Evolutionary conservation across 1,284 basidiomycete species (phyloP).

Genomic region (Cryptococcus floricola): DNA sequence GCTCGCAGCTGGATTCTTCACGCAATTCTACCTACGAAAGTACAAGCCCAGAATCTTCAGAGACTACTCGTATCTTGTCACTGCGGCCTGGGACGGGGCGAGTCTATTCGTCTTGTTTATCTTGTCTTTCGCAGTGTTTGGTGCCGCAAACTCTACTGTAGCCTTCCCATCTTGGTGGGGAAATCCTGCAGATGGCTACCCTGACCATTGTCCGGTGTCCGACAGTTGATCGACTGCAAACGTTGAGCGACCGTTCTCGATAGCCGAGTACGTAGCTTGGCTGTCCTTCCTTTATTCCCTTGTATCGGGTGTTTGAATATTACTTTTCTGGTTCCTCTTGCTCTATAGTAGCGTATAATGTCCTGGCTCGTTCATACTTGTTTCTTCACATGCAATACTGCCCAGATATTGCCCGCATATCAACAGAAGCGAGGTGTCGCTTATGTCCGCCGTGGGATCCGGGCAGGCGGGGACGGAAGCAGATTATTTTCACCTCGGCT

Average conservation of each 20-base stretch:
- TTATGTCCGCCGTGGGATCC: no score
- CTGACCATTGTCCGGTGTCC: constrained; percentile 18
- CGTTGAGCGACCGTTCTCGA: no score
- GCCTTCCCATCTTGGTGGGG: constrained; percentile 31
- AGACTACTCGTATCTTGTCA: constrained; percentile 20
- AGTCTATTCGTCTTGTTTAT: constrained; percentile 49
- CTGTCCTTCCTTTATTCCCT: no score
- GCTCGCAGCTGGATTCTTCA: constrained; percentile 23
- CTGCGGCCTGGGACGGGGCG: constrained; percentile 47
- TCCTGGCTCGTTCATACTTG: no score
- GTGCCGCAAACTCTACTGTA: constrained; percentile 13
- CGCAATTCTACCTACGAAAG: constrained; percentile 23
- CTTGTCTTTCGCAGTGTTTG: constrained; percentile 41
- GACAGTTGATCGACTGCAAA: no score
- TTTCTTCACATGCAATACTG: no score
- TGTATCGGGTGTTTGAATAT: no score
- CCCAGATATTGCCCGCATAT: no score
- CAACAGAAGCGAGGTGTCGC: no score
- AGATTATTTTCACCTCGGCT: not conserved
- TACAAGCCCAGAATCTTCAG: constrained; percentile 19
- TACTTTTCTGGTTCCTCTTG: no score
- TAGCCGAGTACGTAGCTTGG: no score
- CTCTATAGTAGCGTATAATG: no score
- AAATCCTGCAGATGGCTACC: constrained; percentile 15
- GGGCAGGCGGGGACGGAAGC: not conserved